These are phyloP conservation scores for Pseudonitzschia delicatissima DNA, from an alignment of 108 stramenopile species.

Conservation along the genomic window DNA sequence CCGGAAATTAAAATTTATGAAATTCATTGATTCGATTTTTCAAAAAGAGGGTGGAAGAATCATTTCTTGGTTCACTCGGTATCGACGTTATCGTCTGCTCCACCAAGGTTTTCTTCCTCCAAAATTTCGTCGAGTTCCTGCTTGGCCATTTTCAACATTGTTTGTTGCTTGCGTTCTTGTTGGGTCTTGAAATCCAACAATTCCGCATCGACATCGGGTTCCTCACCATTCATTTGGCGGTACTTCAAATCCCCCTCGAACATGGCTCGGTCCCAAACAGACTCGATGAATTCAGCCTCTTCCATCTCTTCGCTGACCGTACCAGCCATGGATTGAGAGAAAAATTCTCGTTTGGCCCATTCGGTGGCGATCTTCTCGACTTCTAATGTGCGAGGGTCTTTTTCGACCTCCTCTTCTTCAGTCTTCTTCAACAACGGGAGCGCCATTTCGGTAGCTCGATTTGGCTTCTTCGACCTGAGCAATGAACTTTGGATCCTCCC, in stretches of 20 bases:
- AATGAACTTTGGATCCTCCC: slow-evolving; percentile 37
- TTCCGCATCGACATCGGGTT: slow-evolving; percentile 34
- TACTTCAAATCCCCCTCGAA: slow-evolving; percentile 70
- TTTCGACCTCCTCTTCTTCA: slow-evolving; percentile 40
- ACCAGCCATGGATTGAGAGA: slow-evolving; percentile 53
- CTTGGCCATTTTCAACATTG: slow-evolving; percentile 54
- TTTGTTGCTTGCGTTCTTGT: slow-evolving; percentile 50
- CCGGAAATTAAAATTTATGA: no score
- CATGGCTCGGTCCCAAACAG: slow-evolving; percentile 78
- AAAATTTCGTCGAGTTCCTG: slow-evolving; percentile 40
- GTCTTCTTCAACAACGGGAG: background rate
- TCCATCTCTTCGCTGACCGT: slow-evolving; percentile 40
- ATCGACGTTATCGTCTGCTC: slow-evolving; percentile 7
- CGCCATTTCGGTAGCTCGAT: background rate
- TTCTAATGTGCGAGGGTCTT: slow-evolving; percentile 45
- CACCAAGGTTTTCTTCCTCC: slow-evolving; percentile 39
- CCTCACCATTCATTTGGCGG: slow-evolving; percentile 45
- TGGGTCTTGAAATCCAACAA: slow-evolving; percentile 43
- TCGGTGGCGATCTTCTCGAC: slow-evolving; percentile 63
- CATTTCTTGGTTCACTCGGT: no score
- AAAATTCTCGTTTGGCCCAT: slow-evolving; percentile 80
- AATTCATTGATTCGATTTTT: no score
- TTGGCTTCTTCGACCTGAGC: slow-evolving; percentile 27
- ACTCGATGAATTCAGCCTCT: slow-evolving; percentile 63
- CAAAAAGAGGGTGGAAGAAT: no score